Conservation (phyloP, 2,329 filamentous ascomycete genomes). For the Venturia aucupariae region DNA sequence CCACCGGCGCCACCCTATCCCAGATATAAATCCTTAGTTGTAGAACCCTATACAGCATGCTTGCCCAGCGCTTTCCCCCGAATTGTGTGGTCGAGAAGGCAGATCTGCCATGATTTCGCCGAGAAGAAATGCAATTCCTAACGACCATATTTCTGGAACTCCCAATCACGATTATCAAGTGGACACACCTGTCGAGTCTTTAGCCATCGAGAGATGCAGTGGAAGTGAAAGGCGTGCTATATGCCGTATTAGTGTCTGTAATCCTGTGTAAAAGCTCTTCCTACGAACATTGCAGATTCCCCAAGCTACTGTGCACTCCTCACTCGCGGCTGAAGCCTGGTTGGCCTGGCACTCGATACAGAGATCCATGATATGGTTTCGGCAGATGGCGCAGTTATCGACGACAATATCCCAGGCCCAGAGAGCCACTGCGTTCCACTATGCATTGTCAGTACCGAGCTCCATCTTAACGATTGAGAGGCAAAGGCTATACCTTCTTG, state of each 20-base stretch:
- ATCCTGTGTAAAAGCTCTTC: background rate
- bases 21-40: background rate
- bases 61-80: no score
- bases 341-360: slow-evolving; percentile 99
- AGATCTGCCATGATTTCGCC: background rate
- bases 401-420: slow-evolving; percentile 99
- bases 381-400: slow-evolving; percentile 98
- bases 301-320: slow-evolving; percentile 98
- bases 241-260: slow-evolving; percentile 26
- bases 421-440: slow-evolving; percentile 98
- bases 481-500: slow-evolving; percentile 69
- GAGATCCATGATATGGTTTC: slow-evolving; percentile 99
- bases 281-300: slow-evolving; percentile 93
- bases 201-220: slow-evolving; percentile 97
- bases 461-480: background rate
- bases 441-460: slow-evolving; percentile 14
- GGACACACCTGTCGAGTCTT: slow-evolving; percentile 99
- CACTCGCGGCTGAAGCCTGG: slow-evolving; percentile 90
- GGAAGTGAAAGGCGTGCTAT: slow-evolving; percentile 98
- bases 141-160: slow-evolving; percentile 96
- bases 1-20: background rate
- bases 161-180: slow-evolving; percentile 96
- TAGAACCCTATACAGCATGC: background rate
- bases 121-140: slow-evolving; percentile 25
- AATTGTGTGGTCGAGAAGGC: background rate